Evolutionary conservation across 2,329 filamentous ascomycete genomes (phyloP).

Genomic region (Colletotrichum ledebouriae): DNA sequence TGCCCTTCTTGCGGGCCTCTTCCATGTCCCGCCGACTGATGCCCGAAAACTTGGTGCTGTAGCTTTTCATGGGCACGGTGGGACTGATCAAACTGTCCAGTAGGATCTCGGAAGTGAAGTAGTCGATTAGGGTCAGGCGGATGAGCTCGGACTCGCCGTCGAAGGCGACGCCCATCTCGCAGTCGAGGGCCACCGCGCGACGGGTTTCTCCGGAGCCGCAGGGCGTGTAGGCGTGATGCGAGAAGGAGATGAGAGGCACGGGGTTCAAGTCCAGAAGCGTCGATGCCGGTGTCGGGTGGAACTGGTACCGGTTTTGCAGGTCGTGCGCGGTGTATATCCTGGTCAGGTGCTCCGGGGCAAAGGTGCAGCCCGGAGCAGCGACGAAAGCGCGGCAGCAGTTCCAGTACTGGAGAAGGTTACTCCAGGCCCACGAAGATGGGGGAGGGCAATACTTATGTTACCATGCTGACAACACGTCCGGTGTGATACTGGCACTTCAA

Average conservation of each 20-base stretch:
- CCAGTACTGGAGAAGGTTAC: slow-evolving; percentile 46
- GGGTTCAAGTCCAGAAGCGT: slow-evolving; percentile 20
- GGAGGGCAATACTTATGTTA: slow-evolving; percentile 34
- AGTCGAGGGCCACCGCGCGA: slow-evolving; percentile 62
- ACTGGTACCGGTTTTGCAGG: slow-evolving; percentile 42
- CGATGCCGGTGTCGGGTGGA: slow-evolving; percentile 19
- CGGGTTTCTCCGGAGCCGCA: slow-evolving; percentile 12
- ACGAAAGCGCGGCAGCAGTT: slow-evolving; percentile 49
- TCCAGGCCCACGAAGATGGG: not conserved
- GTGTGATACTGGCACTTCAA: slow-evolving; percentile 48
- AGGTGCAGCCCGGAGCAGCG: slow-evolving; percentile 46
- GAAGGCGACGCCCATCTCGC: slow-evolving; percentile 65
- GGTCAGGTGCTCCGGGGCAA: slow-evolving; percentile 46
- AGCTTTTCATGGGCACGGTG: slow-evolving; percentile 59
- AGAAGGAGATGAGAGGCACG: slow-evolving; percentile 9
- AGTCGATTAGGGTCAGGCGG: slow-evolving; percentile 64
- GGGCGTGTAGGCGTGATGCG: not conserved
- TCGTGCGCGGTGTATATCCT: slow-evolving; percentile 45
- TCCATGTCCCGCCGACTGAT: slow-evolving; percentile 57
- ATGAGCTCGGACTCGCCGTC: slow-evolving; percentile 64
- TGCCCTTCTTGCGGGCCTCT: slow-evolving; percentile 48
- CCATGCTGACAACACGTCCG: slow-evolving; percentile 48
- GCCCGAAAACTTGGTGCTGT: slow-evolving; percentile 65
- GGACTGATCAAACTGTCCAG: slow-evolving; percentile 66
- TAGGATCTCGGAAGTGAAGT: slow-evolving; percentile 62